Conservation (phyloP, 2,329 filamentous ascomycete species). For the Colletotrichum caudatum region DNA sequence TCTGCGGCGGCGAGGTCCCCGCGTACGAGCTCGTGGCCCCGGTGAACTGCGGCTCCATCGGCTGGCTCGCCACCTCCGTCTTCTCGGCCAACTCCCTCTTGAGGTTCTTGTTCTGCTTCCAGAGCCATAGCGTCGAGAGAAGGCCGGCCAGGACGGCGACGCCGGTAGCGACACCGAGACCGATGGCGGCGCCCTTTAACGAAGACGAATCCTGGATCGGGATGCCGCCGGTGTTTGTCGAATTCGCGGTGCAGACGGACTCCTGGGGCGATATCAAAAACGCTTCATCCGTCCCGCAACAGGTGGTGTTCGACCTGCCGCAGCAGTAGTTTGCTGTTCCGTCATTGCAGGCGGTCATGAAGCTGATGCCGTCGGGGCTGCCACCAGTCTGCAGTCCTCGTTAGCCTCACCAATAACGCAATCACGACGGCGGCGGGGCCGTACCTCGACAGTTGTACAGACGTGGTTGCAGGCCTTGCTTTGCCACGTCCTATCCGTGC, state of each 20-base stretch:
- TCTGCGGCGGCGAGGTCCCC: conserved; percentile 6
- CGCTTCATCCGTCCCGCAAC: conserved; percentile 47
- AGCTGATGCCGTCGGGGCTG: conserved; percentile 14
- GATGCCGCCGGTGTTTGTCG: conserved; percentile 25
- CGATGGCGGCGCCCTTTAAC: conserved; percentile 46
- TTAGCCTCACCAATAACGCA: background rate
- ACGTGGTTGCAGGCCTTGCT: conserved; percentile 49
- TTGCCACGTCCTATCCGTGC: conserved; percentile 49
- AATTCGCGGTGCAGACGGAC: conserved; percentile 41
- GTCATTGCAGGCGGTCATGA: conserved; percentile 40
- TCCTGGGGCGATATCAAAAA: conserved; percentile 44
- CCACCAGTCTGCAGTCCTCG: conserved; percentile 6
- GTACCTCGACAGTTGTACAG: conserved; percentile 45
- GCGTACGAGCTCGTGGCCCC: conserved; percentile 19
- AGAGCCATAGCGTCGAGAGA: conserved; percentile 42
- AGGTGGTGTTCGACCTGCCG: conserved; percentile 46
- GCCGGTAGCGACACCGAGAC: conserved; percentile 44
- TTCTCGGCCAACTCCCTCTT: conserved; percentile 37
- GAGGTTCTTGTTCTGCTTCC: conserved; percentile 43
- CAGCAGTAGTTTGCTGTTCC: conserved; percentile 50
- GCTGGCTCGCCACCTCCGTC: background rate
- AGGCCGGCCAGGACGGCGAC: conserved; percentile 40
- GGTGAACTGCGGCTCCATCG: conserved; percentile 24
- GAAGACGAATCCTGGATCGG: conserved; percentile 3
- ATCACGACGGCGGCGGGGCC: background rate